A percentile compares a stretch with the other conserved stretches of the same genome.
phyloP scores from a whole-genome alignment of 106 monocot genomes.

The Allium fistulosum region DNA sequence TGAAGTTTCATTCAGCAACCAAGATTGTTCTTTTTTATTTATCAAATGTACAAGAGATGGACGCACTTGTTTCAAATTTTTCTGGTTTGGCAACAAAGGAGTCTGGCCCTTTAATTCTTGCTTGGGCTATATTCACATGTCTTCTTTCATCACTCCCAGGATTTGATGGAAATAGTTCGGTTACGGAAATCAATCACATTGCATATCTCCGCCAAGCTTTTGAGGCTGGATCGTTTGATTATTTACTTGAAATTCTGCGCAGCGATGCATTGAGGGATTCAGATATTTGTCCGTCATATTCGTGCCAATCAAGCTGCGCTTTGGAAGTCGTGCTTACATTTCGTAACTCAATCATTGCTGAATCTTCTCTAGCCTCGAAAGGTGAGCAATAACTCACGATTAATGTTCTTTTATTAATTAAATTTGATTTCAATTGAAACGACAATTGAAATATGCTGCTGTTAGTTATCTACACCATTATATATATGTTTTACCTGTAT shows the following conservation, averaged over 20 bases:
- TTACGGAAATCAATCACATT: constrained; percentile 73
- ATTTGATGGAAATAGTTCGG: constrained; percentile 15
- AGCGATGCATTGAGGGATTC: constrained; percentile 45
- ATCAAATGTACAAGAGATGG: constrained; percentile 72
- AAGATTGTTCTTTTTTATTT: constrained; percentile 48
- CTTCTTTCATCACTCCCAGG: constrained; percentile 69
- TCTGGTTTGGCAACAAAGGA: constrained; percentile 31
- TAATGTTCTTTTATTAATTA: no score
- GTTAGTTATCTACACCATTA: no score
- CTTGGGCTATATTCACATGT: constrained; percentile 82
- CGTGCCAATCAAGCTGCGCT: no score
- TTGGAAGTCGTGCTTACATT: no score
- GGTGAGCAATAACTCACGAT: no score
- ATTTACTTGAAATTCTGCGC: constrained; percentile 57
- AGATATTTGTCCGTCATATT: no score
- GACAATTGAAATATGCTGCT: no score
- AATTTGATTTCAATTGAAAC: no score
- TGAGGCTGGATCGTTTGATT: constrained; percentile 42
- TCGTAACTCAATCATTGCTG: no score
- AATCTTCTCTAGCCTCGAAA: no score
- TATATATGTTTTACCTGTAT: no score
- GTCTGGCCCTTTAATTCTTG: constrained; percentile 76
- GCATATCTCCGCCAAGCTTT: constrained; percentile 72
- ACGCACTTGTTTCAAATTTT: constrained; percentile 66
- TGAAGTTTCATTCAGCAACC: constrained; percentile 53